Evolutionary conservation across 306 rosid species (phyloP), one percentile per base, ranked within the genome.

Genomic region (Quercus mongolica): DNA sequence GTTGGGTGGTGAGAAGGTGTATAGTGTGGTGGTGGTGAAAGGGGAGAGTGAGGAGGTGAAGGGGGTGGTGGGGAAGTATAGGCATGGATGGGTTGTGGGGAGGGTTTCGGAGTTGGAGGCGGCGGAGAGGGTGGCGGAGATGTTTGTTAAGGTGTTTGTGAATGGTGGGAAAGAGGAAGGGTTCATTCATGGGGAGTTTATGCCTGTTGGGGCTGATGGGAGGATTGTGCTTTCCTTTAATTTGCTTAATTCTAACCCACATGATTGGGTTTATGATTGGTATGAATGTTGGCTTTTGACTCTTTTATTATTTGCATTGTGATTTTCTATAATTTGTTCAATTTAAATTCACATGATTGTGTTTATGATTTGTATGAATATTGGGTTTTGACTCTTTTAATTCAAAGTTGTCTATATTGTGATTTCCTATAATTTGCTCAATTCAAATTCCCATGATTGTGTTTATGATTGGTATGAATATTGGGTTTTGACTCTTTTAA

Each of bases 171-270:
- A 84, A 57, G 93, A 93, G 76, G 98, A 83, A 73, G 89, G 93
- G 30, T 79, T 80, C 5, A 88, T 96, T 86, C 96, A 83, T 11
- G 90, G 87, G 19, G 93, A 96, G 92, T 96, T 93, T 83, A 96
- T 96, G 99, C 99, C 93, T 31, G 96, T 91, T 62, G 96, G 98
- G 64, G 91, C 98, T 76, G 99, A 96, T 87, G 98, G 99, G 51
- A 93, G 77, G 86, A 79, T 93, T 74, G 92, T 93, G 80, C 94
- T 96, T 62, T 96, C 97, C 33, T 96, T 96, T 73, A 96, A 88
- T 90, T 89, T 96, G 94, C 91, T 96, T 17, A 93, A 95, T 84
- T 89, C 98, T 0, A 90, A 93, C 64, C 99, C 98, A 0, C 81
- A 79, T 14, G 92, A 88, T 87, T 88, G 93, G 92, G 74, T 93